Base-by-base conservation (phyloP, 495 filamentous ascomycete species). In the Hypoxylon rickii region DNA sequence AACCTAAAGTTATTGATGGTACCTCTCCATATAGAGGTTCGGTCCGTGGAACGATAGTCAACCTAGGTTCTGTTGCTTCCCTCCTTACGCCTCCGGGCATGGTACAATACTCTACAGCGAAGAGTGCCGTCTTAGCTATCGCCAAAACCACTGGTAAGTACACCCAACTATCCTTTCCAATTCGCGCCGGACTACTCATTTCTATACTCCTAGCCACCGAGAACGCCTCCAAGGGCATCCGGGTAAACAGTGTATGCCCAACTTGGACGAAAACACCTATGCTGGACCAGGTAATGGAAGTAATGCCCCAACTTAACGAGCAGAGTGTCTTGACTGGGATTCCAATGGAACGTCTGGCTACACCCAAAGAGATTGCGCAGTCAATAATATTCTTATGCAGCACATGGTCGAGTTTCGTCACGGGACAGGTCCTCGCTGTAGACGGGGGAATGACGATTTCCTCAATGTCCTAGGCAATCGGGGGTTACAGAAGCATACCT, bases 191-290 rank as follows among this genome's bases (percentile, higher is more conserved):
- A n/a, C n/a, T n/a, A n/a, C n/a, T n/a, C n/a, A n/a, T n/a, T n/a
- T n/a, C n/a, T n/a, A n/a, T n/a, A n/a, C 7, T 40, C 7, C 3
- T 29, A 77, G 70, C 76, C 16, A 1, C 69, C 3, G 70, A 78
- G 34, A 56, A 70, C 22, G 67, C 58, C 0, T 16, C 33, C 2
- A 19, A 67, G 18, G 58, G 60, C 0, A 73, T 80, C 17, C 64
- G 77, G 0, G 72, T 78, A 2, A 81, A 81, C 55, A 65, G 68
- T 3, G 46, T 81, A 2, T 74, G 68, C 40, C 76, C 78, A 0
- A 64, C 69, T 3, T 80, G 73, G 64, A 64, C 75, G 0, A 51
- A 70, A 12, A 78, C 76, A 0, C 71, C 73, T 0, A 68, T 81
- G 57, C 53, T 75, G 1, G 62, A 70, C 7, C 52, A 44, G 36